Base-by-base conservation (phyloP, 345 rosid species). In the Noccaea bulbosa region DNA sequence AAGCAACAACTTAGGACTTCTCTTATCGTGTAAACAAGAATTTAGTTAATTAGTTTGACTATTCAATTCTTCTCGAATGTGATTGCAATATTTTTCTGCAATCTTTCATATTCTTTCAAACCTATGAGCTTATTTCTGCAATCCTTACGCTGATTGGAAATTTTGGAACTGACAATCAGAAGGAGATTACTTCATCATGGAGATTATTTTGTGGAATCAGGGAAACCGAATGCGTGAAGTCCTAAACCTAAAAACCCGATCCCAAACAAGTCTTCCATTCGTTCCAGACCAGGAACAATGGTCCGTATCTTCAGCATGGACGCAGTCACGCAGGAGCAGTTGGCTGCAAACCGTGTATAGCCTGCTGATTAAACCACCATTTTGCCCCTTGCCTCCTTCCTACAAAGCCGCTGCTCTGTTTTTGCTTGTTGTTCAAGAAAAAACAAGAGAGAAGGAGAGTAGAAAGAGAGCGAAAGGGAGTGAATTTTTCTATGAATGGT, bases 91-190 rank as follows among this genome's bases (percentile, higher is more conserved):
- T 17, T 1, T 17, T 17, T 17, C 20, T 17, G 20, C 20, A 17
- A 17, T 17, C 20, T 17, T 17, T 17, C 20, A 17, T 17, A 17
- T 17, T 17, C 20, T 17, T 17, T 17, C 20, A 17, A 17, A 17
- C 20, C 20, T 17, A 17, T 17, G 20, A 17, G 20, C 20, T 17
- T 17, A 17, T 17, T 17, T 17, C 20, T 17, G 20, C 20, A 17
- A 17, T 17, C 22, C 82, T 2, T 63, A 54, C 12, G 6, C 44
- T 5, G 79, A 40, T 24, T 88, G 98, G 98, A 80, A 75, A 68
- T 3, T 17, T 0, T 86, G 98, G 96, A 68, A 61, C 0, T 92
- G 98, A 92, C 81, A 67, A 77, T 89, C 98, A 17, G 84, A 85
- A 70, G 83, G 79, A 17, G 96, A 92, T 73, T 39, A 85, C 56